Conservation (phyloP, 129 eudicot species). For the Lactuca saligna region DNA sequence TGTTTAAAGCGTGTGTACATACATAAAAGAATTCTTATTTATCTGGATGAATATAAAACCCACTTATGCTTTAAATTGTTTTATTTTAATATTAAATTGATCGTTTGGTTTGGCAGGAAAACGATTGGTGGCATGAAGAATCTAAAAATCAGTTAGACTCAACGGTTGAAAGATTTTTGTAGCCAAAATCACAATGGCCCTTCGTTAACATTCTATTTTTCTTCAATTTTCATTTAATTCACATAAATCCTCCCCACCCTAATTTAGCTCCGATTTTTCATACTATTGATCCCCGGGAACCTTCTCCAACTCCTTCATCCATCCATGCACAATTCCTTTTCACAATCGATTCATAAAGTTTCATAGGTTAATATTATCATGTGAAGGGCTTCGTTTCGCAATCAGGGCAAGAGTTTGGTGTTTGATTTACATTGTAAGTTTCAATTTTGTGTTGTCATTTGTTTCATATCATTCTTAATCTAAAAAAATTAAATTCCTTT, state of each 20-base stretch:
- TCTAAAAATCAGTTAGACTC: conserved; percentile 39
- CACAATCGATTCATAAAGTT: neutral
- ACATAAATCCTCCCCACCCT: conserved; percentile 29
- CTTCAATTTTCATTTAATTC: conserved; percentile 8
- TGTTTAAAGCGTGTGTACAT: neutral
- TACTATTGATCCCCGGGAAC: conserved; percentile 28
- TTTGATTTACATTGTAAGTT: conserved; percentile 21
- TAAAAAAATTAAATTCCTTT: neutral
- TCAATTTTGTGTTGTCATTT: neutral
- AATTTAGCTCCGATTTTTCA: conserved; percentile 36
- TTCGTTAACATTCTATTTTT: conserved; percentile 8
- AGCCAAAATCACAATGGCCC: conserved; percentile 22
- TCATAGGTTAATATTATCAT: neutral
- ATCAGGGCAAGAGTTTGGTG: conserved; percentile 1
- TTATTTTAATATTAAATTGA: no score
- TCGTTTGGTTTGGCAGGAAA: neutral
- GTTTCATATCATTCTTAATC: neutral
- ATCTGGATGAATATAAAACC: neutral
- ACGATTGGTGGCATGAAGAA: neutral
- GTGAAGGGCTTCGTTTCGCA: conserved; percentile 4
- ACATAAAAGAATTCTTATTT: neutral
- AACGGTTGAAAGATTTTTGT: conserved; percentile 42
- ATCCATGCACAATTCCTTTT: conserved; percentile 1
- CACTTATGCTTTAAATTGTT: no score
- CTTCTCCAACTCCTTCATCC: conserved; percentile 29